These are phyloP conservation scores for Coemansia sp. DNA, from an alignment of 192 early-diverging fungal species.

Conservation along the genomic window DNA sequence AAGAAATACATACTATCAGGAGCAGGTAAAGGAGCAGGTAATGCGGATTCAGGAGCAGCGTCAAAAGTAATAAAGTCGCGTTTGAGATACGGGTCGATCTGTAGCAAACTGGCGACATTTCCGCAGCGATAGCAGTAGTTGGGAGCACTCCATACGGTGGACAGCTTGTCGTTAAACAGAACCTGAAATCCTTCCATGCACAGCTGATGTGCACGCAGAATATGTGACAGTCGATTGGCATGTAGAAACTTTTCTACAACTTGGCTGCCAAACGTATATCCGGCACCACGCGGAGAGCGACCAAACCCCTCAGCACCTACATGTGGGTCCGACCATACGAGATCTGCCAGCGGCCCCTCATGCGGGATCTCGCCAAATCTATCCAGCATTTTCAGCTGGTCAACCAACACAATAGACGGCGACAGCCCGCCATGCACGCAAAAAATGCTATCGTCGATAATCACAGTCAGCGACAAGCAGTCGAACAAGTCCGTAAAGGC, in stretches of 20 bases:
- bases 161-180: conserved; percentile 77
- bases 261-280: conserved; percentile 94
- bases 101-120: conserved; percentile 93
- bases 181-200: conserved; percentile 91
- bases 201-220: conserved; percentile 95
- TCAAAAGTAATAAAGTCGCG: conserved; percentile 49
- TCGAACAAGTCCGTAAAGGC: conserved; percentile 96
- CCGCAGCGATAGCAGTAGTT: conserved; percentile 99
- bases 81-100: conserved; percentile 58
- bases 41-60: conserved; percentile 27
- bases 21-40: conserved; percentile 5
- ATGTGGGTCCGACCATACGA: conserved; percentile 51
- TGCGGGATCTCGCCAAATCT: conserved; percentile 48
- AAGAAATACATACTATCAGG: conserved; percentile 43
- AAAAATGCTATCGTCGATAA: conserved; percentile 87
- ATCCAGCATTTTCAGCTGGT: conserved; percentile 35
- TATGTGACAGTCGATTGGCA: conserved; percentile 83
- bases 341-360: conserved; percentile 44
- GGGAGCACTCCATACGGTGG: conserved; percentile 95
- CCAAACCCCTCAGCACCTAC: conserved; percentile 24
- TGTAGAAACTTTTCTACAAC: conserved; percentile 96
- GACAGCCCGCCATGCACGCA: conserved; percentile 89
- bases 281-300: conserved; percentile 71
- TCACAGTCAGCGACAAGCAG: conserved; percentile 81
- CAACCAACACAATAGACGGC: conserved; percentile 33